phyloP scores from a whole-genome alignment of 768 basidiomycete genomes.

The Russula ochroleuca region DNA sequence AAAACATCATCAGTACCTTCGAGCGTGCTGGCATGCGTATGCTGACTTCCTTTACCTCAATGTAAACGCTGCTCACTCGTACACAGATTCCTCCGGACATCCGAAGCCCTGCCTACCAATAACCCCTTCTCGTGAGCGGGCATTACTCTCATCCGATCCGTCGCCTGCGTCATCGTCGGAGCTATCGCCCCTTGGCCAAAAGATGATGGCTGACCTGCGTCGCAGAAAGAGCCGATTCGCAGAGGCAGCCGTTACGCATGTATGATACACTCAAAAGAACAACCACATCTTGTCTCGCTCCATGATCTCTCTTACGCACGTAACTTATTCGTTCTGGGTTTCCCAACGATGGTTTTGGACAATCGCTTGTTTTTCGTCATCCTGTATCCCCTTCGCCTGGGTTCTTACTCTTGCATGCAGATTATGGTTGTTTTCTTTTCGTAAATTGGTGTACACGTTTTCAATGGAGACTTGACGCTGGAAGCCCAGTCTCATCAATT shows the following conservation, averaged over 20 bases:
- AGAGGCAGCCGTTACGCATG: not conserved
- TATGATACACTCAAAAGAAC: too few relatives aligned
- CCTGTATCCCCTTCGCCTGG: not conserved
- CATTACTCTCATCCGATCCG: conserved; percentile 40
- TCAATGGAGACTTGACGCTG: not conserved
- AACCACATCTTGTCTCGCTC: not conserved
- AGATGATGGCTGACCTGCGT: conserved; percentile 64
- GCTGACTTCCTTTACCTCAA: not conserved
- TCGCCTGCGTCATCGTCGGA: conserved; percentile 72
- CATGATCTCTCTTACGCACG: conserved; percentile 14
- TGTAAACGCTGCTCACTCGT: not conserved
- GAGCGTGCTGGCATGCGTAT: conserved; percentile 3
- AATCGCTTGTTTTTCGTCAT: conserved; percentile 1
- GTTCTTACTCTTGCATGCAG: not conserved
- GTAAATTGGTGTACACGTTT: not conserved
- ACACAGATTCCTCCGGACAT: conserved; percentile 8
- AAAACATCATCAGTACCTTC: conserved; percentile 2
- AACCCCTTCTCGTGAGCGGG: conserved; percentile 44
- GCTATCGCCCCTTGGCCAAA: conserved; percentile 60
- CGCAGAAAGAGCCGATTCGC: conserved; percentile 16
- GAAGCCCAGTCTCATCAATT: conserved; percentile 1
- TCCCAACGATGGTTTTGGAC: conserved; percentile 8
- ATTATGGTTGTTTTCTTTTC: not conserved
- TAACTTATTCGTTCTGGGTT: conserved; percentile 20
- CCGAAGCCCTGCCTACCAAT: conserved; percentile 32